phyloP scores from a whole-genome alignment of 768 basidiomycete genomes.

The Piloderma croceum region DNA sequence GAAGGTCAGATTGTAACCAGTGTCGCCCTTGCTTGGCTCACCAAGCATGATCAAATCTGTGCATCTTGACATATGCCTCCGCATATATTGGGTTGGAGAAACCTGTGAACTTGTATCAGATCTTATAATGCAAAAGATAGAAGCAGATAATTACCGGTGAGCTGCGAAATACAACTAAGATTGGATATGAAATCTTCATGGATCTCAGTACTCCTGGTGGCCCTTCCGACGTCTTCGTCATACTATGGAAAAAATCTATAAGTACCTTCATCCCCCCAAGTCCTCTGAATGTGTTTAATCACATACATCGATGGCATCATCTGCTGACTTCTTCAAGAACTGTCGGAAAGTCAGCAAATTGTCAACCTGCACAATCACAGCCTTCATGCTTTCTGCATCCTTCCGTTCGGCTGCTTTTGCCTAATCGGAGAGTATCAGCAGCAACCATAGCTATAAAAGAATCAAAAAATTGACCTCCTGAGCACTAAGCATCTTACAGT shows the following conservation, averaged over 20 bases:
- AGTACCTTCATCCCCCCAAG: too few species aligned
- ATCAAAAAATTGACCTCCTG: too few species aligned
- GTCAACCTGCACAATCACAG: slow-evolving; percentile 92
- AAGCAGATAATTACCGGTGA: slow-evolving; percentile 60
- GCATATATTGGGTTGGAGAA: slow-evolving; percentile 99
- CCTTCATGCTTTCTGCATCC: too few species aligned
- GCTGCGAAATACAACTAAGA: slow-evolving; percentile 85
- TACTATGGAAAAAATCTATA: slow-evolving; percentile 45
- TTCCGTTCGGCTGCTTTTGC: too few species aligned
- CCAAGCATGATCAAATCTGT: slow-evolving; percentile 94
- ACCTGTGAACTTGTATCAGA: slow-evolving; percentile 37
- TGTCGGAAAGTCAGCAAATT: slow-evolving; percentile 86
- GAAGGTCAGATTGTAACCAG: background rate
- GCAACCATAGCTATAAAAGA: too few species aligned
- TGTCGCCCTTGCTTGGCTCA: slow-evolving; percentile 46
- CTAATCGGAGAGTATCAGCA: too few species aligned
- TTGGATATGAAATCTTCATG: slow-evolving; percentile 94
- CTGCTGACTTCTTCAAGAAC: too few species aligned
- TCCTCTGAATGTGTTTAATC: slow-evolving; percentile 3
- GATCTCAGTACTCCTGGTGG: slow-evolving; percentile 78
- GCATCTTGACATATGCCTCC: slow-evolving; percentile 95
- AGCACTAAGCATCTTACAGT: too few species aligned
- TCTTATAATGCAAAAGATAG: background rate
- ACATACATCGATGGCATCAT: slow-evolving; percentile 74
- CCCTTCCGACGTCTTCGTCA: slow-evolving; percentile 81